Percentiles rank a stretch among this genome's conserved stretches.
These are phyloP conservation scores for Suillus brevipes DNA, from an alignment of 768 basidiomycete species.

Conservation along the genomic window DNA sequence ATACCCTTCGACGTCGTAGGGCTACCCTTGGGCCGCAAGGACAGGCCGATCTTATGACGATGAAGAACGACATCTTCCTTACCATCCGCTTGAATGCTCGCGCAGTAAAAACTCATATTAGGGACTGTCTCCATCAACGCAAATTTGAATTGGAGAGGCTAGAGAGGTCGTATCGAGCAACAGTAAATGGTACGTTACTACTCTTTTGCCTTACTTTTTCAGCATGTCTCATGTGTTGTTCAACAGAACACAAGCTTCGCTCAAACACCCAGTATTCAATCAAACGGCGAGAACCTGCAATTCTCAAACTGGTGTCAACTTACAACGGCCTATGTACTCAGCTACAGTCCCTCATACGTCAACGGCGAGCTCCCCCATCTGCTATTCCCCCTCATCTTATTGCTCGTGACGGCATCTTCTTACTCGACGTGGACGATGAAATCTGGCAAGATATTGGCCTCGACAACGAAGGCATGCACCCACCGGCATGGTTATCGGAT, in stretches of 20 bases:
- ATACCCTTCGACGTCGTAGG: background rate
- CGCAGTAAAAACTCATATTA: constrained; percentile 15
- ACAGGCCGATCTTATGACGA: background rate
- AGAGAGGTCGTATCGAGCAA: constrained; percentile 11
- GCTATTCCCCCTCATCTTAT: constrained; percentile 23
- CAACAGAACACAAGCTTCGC: constrained; percentile 23
- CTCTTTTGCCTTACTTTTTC: background rate
- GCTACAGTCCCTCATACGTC: constrained; percentile 17
- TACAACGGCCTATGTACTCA: constrained; percentile 30
- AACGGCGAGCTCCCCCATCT: constrained; percentile 20
- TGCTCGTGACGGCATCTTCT: background rate
- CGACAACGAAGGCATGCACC: rapidly evolving
- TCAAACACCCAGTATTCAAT: constrained; percentile 25
- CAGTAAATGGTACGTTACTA: constrained; percentile 14
- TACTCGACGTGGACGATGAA: background rate
- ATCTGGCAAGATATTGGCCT: background rate
- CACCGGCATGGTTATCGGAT: background rate
- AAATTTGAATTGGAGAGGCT: constrained; percentile 21
- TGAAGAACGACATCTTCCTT: background rate
- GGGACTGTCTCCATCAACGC: constrained; percentile 14
- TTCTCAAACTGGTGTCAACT: constrained; percentile 19
- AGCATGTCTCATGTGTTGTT: constrained; percentile 28
- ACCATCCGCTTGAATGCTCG: constrained; percentile 19
- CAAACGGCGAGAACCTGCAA: constrained; percentile 25
- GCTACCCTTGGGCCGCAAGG: background rate